Conservation (phyloP, 2,329 filamentous ascomycete genomes). For the Scedosporium boydii region DNA sequence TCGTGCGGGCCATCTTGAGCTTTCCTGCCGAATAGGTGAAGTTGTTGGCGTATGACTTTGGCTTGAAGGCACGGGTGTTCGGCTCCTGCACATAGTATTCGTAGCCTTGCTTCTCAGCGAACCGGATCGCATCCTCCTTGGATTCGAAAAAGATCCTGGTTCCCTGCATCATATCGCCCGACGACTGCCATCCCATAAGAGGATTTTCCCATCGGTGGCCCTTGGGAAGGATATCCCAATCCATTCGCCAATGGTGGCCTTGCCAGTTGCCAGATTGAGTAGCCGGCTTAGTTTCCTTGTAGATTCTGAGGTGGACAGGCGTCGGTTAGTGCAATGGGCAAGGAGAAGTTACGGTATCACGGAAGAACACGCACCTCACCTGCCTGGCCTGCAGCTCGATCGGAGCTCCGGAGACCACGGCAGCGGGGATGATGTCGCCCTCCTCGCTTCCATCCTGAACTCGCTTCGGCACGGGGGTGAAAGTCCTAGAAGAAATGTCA, state of each 20-base stretch:
- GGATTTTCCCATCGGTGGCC: conserved; percentile 98
- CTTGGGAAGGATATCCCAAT: conserved; percentile 90
- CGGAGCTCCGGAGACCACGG: conserved; percentile 83
- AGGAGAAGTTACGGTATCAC: neutral
- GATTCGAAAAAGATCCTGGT: conserved; percentile 81
- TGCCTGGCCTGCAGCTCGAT: conserved; percentile 88
- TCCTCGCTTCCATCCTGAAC: conserved; percentile 89
- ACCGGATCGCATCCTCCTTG: conserved; percentile 90
- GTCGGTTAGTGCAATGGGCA: conserved; percentile 8
- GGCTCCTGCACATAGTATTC: conserved; percentile 99
- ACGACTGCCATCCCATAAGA: conserved; percentile 97
- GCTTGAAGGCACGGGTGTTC: conserved; percentile 72
- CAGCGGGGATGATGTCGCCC: conserved; percentile 64
- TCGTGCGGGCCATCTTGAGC: conserved; percentile 78
- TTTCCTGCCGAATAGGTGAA: conserved; percentile 79
- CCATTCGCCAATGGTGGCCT: conserved; percentile 85
- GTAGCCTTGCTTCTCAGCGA: conserved; percentile 98
- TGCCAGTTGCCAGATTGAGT: conserved; percentile 91
- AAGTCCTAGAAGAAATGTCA: conserved; percentile 48
- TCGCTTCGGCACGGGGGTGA: conserved; percentile 81
- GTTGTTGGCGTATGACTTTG: conserved; percentile 96
- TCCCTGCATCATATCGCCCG: conserved; percentile 89
- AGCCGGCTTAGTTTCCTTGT: conserved; percentile 82
- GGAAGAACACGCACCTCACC: conserved; percentile 59
- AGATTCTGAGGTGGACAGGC: conserved; percentile 56